phyloP scores from a whole-genome alignment of 2,329 filamentous ascomycete species.

The Neurospora sp. region DNA sequence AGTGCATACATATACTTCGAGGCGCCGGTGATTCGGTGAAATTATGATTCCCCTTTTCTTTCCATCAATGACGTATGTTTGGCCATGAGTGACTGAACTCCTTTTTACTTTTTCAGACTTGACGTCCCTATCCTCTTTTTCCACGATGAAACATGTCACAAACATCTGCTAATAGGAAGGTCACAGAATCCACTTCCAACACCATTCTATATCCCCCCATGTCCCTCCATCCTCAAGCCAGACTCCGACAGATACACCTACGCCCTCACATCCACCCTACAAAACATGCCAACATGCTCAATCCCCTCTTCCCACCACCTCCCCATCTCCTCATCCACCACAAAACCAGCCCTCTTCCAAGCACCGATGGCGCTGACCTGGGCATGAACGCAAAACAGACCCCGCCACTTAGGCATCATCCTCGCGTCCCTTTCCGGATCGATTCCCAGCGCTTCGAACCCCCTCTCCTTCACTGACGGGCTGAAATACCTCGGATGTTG shows the following conservation, averaged over 20 bases:
- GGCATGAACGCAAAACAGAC: constrained; percentile 70
- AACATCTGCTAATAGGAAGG: not conserved
- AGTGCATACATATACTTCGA: not conserved
- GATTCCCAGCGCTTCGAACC: constrained; percentile 34
- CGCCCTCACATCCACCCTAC: constrained; percentile 30
- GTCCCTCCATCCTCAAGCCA: not conserved
- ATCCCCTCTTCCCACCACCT: constrained; percentile 80
- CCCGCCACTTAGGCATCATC: constrained; percentile 53
- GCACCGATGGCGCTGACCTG: constrained; percentile 55
- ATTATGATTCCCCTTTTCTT: not conserved
- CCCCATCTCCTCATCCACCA: constrained; percentile 62
- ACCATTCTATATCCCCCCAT: not conserved
- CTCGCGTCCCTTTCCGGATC: constrained; percentile 23
- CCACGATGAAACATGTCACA: not conserved
- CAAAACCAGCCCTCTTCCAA: constrained; percentile 68
- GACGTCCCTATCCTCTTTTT: not conserved
- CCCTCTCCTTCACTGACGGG: constrained; percentile 34
- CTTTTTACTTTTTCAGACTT: not conserved
- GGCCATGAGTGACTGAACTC: not conserved
- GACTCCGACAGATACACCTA: not conserved
- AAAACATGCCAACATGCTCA: constrained; percentile 75
- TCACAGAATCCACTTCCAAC: not conserved
- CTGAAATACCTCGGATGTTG: constrained; percentile 49
- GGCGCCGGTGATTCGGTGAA: not conserved
- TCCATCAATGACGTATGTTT: not conserved